Base-by-base conservation (phyloP, 805 yeast genomes). In the Alloascoidea africana region DNA sequence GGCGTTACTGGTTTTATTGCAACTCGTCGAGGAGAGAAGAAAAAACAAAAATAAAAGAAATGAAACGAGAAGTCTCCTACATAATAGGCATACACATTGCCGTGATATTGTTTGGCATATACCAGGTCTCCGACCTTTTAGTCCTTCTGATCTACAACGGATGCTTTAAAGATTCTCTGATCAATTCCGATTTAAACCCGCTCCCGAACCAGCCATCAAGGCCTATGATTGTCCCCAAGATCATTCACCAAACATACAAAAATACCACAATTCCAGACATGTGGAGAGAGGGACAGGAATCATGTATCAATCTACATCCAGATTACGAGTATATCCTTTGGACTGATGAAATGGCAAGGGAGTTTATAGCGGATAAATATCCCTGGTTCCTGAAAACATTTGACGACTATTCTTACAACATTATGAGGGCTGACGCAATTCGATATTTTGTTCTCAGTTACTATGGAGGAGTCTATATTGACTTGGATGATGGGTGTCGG, bases 161-260 rank as follows among this genome's bases (percentile, higher is more conserved):
- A 8, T n/a, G 8, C 30, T 8, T 8, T n/a, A 23, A 23, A 23
- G 8, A 23, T 23, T 8, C 30, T 23, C n/a, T 8, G 13, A 23
- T n/a, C 8, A 23, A 23, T 8, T 8, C 30, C 8, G 13, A 23
- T 8, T 8, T n/a, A 23, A 23, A 23, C 13, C 8, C 30, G n/a
- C 8, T 23, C 30, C 8, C 30, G n/a, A 8, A 23, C 13, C 8
- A 8, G n/a, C 30, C n/a, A 8, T n/a, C 8, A 23, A 8, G n/a
- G 30, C 30, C n/a, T 8, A 23, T 23, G n/a, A n/a, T n/a, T 23
- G n/a, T 82, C 34, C 93, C 93, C 16, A 79, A 77, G 50, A 81
- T 80, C 50, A 81, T 82, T 37, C 93, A 82, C 52, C 93, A 82
- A 53, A 81, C 91, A 16, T 82, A 82, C 52, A 81, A 80, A 52